These are phyloP conservation scores for Microascus cirrosus DNA, from an alignment of 2,329 filamentous ascomycete genomes.

Conservation along the genomic window DNA sequence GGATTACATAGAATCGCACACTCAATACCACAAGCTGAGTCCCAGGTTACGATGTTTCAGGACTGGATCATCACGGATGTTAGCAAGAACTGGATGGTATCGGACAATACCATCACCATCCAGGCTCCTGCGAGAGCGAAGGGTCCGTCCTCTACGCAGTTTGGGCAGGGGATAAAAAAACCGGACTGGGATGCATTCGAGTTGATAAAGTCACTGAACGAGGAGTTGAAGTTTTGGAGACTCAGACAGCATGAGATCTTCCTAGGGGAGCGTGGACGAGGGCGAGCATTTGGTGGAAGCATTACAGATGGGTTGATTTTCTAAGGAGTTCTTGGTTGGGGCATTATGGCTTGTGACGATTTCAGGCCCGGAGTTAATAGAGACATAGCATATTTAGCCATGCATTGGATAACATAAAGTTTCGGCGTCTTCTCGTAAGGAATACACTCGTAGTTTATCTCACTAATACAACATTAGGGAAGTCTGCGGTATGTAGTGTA, in stretches of 20 bases:
- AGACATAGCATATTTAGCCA: background rate
- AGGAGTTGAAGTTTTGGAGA: conserved; percentile 1
- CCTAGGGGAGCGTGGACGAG: background rate
- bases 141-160: background rate
- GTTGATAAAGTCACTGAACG: background rate
- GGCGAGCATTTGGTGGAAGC: background rate
- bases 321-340: background rate
- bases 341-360: conserved; percentile 1
- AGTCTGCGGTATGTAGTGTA: too few species aligned
- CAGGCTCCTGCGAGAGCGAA: background rate
- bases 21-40: background rate
- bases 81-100: conserved; percentile 28
- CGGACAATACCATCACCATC: conserved; percentile 5
- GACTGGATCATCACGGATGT: conserved; percentile 32
- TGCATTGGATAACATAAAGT: background rate
- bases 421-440: background rate
- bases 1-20: conserved; percentile 7
- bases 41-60: conserved; percentile 24
- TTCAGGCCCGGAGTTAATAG: conserved; percentile 1
- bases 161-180: background rate
- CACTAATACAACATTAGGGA: too few species aligned
- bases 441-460: too few species aligned
- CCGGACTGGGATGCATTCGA: background rate
- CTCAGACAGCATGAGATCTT: background rate
- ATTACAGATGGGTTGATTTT: background rate